Evolutionary conservation across 306 rosid species (phyloP), one percentile per base, ranked within the genome.

Genomic region (Inga leiocalycina): DNA sequence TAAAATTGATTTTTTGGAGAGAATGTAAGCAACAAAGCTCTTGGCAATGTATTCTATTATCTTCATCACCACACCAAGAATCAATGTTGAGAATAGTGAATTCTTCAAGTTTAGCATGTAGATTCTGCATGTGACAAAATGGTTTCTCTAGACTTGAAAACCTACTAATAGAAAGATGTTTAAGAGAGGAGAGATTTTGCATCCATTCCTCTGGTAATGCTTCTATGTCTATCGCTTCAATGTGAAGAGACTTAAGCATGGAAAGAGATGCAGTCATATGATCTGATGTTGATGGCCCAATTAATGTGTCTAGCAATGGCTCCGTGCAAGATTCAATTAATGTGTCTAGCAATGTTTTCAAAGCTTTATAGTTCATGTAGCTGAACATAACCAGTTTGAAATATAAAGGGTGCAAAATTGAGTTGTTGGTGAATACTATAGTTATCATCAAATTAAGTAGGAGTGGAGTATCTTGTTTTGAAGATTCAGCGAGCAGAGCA

Each of bases 141-240:
- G 6, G 19, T 12, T 30, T 64, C 41, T 4, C 70, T 14, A 13
- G 34, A 41, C 34, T 41, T 37, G 48, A 39, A 16, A 69, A 7
- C 0, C 0, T 4, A 0, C 1, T 0, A 7, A 37, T 10, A 8
- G 0, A 1, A 19, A 69, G 48, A 37, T 0, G 19, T 5, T 68
- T 3, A 8, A 68, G 51, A 22, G 69, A 56, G 64, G 52, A 37
- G 68, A 76, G 79, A 39, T 37, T 27, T 22, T 17, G 79, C 66
- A 37, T 39, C 79, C 79, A 76, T 2, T 39, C 34, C 13, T 39
- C 14, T 22, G 69, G 68, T 10, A 56, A 41, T 4, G 20, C 17
- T 24, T 56, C 51, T 14, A 39, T 57, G 70, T 56, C 13, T 2
- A 35, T 22, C 65, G 12, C 13, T n/a, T 0, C 6, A 35, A 54